These are phyloP conservation scores for Hanseniaspora taiwanica DNA, from an alignment of 805 yeast genomes.

Conservation along the genomic window DNA sequence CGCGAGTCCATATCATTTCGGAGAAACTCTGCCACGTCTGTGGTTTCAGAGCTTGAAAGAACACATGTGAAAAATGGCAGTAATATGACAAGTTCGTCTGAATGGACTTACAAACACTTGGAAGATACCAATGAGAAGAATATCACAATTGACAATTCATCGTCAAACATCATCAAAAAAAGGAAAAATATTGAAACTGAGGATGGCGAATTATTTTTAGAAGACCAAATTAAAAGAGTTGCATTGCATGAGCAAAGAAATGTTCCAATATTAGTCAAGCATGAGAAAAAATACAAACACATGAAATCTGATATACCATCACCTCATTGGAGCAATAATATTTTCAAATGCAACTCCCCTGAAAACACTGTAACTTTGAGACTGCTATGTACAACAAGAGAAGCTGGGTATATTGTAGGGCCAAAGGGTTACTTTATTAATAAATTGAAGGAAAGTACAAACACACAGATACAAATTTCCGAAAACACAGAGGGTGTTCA, in stretches of 20 bases:
- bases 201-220: slow-evolving; percentile 27
- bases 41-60: too few relatives aligned
- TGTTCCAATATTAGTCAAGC: background rate
- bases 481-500: slow-evolving; percentile 60
- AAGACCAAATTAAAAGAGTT: slow-evolving; percentile 47
- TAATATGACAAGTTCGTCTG: too few relatives aligned
- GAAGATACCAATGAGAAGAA: too few relatives aligned
- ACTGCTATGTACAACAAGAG: slow-evolving; percentile 63
- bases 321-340: background rate
- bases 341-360: slow-evolving; percentile 25
- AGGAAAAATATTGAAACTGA: slow-evolving; percentile 60
- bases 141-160: background rate
- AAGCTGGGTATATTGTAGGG: slow-evolving; percentile 66
- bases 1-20: too few relatives aligned
- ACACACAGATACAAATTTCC: slow-evolving; percentile 54
- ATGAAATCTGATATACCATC: background rate
- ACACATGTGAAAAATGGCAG: too few relatives aligned
- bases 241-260: slow-evolving; percentile 54
- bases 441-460: slow-evolving; percentile 48
- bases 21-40: too few relatives aligned
- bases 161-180: background rate
- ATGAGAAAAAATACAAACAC: slow-evolving; percentile 7
- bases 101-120: too few relatives aligned
- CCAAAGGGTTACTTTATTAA: slow-evolving; percentile 66
- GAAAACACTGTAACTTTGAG: slow-evolving; percentile 55